Base-by-base conservation (phyloP, 768 basidiomycete genomes). In the Boletellus emodensis region DNA sequence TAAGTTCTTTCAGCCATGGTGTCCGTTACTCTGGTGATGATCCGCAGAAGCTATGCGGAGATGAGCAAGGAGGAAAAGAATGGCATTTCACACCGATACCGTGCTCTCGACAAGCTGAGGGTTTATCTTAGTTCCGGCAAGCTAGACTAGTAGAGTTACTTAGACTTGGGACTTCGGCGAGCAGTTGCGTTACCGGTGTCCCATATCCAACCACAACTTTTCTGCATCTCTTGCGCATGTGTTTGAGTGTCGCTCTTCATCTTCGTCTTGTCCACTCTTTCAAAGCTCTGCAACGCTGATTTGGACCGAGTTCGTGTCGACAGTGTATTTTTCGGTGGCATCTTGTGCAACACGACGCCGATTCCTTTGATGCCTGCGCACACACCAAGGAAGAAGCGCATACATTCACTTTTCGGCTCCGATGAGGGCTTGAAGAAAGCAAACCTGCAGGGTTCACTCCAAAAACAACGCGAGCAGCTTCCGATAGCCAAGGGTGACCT, bases 401-500 rank as follows among this genome's bases (percentile, higher is more conserved):
- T 60, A 47, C 50, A 53, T 30, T 30, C 30, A 10, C 30, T 30
- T 48, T 41, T 64, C 14, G 57, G 60, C 26, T 50, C 54, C 8
- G 60, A 66, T 2, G 65, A 53, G 17, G 51, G 52, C 22, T 38
- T 15, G 1, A 61, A 40, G 30, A 58, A 56, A 35, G 10, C 46
- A n/a, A 55, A 51, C 3, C 1, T 33, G 11, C 46, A 30, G 8
- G 57, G 42, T 39, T 34, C 65, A 20, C 67, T 89, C 4, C 80
- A 84, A 60, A 80, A 84, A 61, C 85, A 88, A 55, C 76, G 86
- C 18, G 72, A 72, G 54, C 76, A 82, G 41, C 80, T 94, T 45
- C 91, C 92, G 8, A 92, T 94, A 58, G 85, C 84, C 26, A 77
- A 77, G 68, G 91, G 90, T 88, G 34, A 46, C 9, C 4, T 26